Percentiles rank a stretch among this genome's conserved stretches.
Conservation (phyloP, 257 asterid genomes). For the Lavandula angustifolia region DNA sequence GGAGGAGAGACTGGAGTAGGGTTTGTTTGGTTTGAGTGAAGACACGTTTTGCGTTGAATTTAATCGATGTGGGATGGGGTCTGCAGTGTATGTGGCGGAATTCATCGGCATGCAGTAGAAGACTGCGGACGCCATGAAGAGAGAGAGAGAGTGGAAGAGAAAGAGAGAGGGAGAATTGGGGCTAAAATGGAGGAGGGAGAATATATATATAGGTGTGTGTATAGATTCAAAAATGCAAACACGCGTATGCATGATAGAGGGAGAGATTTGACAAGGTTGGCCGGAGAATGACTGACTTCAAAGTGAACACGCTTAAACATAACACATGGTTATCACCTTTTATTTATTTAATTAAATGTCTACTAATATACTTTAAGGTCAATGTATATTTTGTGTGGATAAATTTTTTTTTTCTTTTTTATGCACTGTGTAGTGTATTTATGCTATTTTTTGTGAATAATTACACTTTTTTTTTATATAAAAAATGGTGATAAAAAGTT, state of each 20-base stretch:
- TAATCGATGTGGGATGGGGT: constrained; percentile 21
- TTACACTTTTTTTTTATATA: no score
- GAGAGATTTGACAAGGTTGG: constrained; percentile 27
- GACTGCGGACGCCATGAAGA: constrained; percentile 34
- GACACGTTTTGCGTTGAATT: neutral
- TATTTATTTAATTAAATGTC: neutral
- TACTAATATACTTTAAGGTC: no score
- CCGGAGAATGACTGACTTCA: constrained; percentile 26
- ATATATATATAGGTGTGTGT: neutral
- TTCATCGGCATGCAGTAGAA: constrained; percentile 25
- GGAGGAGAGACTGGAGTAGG: neutral
- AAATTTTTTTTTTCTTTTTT: no score
- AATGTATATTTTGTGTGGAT: no score
- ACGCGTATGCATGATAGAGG: constrained; percentile 23
- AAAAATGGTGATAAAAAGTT: no score
- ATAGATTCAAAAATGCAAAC: neutral
- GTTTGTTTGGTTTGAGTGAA: constrained; percentile 21
- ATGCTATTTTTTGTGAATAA: no score
- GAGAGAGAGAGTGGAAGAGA: neutral
- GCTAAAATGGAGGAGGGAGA: neutral
- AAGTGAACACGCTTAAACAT: constrained; percentile 31
- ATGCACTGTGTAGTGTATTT: no score
- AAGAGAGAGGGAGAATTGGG: neutral
- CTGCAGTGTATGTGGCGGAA: constrained; percentile 26
- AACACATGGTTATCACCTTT: neutral